Base-by-base conservation (phyloP, 306 rosid species). In the Acacia confusa region DNA sequence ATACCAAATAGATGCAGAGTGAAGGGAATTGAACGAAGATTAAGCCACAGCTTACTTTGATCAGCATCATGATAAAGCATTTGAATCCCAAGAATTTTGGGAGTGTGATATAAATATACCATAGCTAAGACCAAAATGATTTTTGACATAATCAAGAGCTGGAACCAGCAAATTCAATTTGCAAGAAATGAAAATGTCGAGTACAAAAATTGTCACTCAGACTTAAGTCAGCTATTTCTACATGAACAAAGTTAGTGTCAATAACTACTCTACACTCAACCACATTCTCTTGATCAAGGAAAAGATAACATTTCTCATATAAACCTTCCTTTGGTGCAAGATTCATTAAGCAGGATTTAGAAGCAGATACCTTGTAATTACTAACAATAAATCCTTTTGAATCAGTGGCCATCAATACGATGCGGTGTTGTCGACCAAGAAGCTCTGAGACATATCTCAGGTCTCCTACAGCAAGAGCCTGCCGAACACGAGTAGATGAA, bases 241-340 rank as follows among this genome's bases (percentile, higher is more conserved):
- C 72, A 80, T 95, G 90, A 71, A 95, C 85, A 74, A 85, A 83
- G 55, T 80, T 84, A 38, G 76, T 77, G 87, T 93, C 97, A 77
- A 95, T 88, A 22, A 88, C 92, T 78, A 93, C 89, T 77, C 87
- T 91, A 88, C 97, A 90, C 14, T 84, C 90, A 78, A 81, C 72
- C 53, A 72, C 61, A 79, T 76, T 85, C 53, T 89, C 88, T 5
- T 84, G 85, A 47, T 82, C 87, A 48, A 88, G 76, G 65, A 77
- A 77, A 50, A 91, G 60, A 64, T 67, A 72, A 81, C 99, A 93
- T 57, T 87, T 89, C 70, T 86, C 90, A 65, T 95, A 93, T 6
- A 92, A 83, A 84, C 99, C 99, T 87, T 95, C 99, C 86, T 84
- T 93, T 16, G 99, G 99, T 22, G 93, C 90, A 72, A 90, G 86